Evolutionary conservation across 768 basidiomycete genomes (phyloP).

Genomic region (Calocybe indica): DNA sequence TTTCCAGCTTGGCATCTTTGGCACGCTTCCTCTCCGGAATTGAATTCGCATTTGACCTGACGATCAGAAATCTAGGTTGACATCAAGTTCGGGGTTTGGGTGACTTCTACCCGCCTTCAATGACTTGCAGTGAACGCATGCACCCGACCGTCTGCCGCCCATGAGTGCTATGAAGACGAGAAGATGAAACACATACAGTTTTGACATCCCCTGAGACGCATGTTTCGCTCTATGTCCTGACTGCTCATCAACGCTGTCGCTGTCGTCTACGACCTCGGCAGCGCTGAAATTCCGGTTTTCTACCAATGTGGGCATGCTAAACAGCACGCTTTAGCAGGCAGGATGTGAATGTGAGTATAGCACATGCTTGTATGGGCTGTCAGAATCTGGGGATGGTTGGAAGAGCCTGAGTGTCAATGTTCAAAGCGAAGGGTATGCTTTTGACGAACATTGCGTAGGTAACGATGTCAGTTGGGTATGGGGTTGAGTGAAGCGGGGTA

Average conservation of each 20-base stretch:
- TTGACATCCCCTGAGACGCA: not conserved
- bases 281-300: too few species aligned
- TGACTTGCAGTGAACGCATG: constrained; percentile 54
- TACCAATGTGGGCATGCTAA: too few species aligned
- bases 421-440: too few species aligned
- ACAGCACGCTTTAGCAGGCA: too few species aligned
- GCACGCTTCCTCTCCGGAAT: constrained; percentile 37
- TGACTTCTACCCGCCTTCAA: constrained; percentile 34
- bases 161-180: not conserved
- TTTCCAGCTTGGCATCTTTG: constrained; percentile 42
- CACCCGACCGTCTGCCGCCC: constrained; percentile 32
- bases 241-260: constrained; percentile 11
- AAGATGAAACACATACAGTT: constrained; percentile 13
- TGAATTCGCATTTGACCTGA: constrained; percentile 49
- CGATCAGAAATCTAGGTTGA: not conserved
- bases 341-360: too few species aligned
- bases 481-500: too few species aligned
- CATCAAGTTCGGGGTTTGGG: not conserved
- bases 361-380: too few species aligned
- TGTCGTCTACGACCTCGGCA: constrained; percentile 10
- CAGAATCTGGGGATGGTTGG: too few species aligned
- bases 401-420: too few species aligned
- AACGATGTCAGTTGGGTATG: too few species aligned
- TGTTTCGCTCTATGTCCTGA: constrained; percentile 2
- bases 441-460: too few species aligned